Percentiles rank a stretch among this genome's conserved stretches.
phyloP scores from a whole-genome alignment of 2,329 filamentous ascomycete species.

The Ophiostoma sp. region DNA sequence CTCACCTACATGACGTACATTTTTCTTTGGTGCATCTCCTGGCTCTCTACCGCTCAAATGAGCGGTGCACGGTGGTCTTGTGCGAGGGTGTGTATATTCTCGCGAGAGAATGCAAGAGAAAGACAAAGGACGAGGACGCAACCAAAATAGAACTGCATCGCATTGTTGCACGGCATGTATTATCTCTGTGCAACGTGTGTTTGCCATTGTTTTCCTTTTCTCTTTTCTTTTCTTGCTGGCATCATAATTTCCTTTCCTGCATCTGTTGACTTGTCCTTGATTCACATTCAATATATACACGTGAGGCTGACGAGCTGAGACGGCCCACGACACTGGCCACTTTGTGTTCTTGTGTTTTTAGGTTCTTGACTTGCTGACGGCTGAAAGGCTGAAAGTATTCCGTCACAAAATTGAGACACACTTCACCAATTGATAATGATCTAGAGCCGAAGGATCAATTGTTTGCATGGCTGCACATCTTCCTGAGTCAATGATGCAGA shows the following conservation, averaged over 20 bases:
- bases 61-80: not conserved
- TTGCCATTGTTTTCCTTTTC: not conserved
- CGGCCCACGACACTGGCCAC: not conserved
- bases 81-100: not conserved
- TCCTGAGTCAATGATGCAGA: not conserved
- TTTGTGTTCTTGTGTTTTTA: too few relatives aligned
- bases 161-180: not conserved
- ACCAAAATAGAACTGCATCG: slow-evolving; percentile 8
- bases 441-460: not conserved
- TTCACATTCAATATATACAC: not conserved
- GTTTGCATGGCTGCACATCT: not conserved
- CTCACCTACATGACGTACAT: not conserved
- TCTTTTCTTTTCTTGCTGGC: not conserved
- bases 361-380: too few relatives aligned
- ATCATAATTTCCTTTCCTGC: not conserved
- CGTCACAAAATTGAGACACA: not conserved
- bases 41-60: not conserved
- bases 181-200: not conserved
- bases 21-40: not conserved
- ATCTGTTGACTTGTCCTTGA: not conserved
- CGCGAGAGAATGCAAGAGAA: not conserved
- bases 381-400: not conserved
- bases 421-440: not conserved
- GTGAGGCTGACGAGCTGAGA: slow-evolving; percentile 11
- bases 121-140: not conserved